Base-by-base conservation (phyloP, 1,284 basidiomycete genomes). In the Malassezia furfur region DNA sequence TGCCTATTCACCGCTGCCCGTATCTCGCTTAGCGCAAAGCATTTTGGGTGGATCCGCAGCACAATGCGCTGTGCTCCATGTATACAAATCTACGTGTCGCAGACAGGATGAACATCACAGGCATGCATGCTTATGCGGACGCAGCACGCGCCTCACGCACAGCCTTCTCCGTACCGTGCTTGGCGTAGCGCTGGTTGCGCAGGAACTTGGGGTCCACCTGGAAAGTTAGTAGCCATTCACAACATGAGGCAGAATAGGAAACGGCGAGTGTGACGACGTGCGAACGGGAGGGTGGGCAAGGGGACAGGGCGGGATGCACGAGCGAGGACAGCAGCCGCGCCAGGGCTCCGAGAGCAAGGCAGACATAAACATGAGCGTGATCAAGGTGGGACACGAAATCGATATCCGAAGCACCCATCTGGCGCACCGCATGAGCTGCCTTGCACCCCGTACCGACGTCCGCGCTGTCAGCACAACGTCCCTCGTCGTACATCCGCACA, bases 191-290 rank as follows among this genome's bases (percentile, higher is more conserved):
- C 62, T 86, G 81, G 78, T 91, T 91, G 75, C 86, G 84, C 76
- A 87, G 85, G 82, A 89, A 90, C 87, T 91, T 91, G 64, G 86
- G 78, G 74, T 91, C 88, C 21, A 67, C 57, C 57, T 59, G 48
- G 7, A 1, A 3, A 4, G 52, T 48, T 48, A 52, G 55, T 37
- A 19, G 22, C 22, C 36, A 17, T 4, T 17, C 22, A 50, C 40
- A 12, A 50, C 7, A 37, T 30, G 3, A 31, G 9, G 9, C 14
- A 19, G 25, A 5, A 22, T 25, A 12, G 40, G 17, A 5, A 15
- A 21, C 6, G 14, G 2, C 5, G 40, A 22, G 40, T 9, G 40
- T 15, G 15, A 12, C 11, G 39, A 11, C 15, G 3, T 9, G 14
- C 6, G n/a, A 6, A 39, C 6, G 6, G 38, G 12, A 14, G n/a